Evolutionary conservation across 2,329 filamentous ascomycete species (phyloP).

Genomic region (Colletotrichum tofieldiae): DNA sequence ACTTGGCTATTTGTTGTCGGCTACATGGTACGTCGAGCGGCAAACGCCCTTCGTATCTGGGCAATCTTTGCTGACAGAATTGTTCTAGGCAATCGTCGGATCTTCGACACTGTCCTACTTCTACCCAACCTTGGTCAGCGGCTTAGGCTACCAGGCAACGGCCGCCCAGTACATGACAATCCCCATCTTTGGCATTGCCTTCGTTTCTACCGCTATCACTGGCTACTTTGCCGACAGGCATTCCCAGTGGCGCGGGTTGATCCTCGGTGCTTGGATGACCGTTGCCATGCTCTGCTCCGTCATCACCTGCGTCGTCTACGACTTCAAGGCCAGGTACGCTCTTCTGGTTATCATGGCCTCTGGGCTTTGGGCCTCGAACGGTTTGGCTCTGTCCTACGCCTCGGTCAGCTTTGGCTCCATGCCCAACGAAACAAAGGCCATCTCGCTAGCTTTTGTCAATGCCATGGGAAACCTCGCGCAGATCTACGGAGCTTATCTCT

Average conservation of each 20-base stretch:
- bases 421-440: conserved; percentile 64
- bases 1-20: conserved; percentile 58
- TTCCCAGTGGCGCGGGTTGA: conserved; percentile 60
- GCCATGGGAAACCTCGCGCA: conserved; percentile 69
- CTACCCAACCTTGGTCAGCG: conserved; percentile 53
- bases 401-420: conserved; percentile 66
- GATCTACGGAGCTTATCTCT: conserved; percentile 70
- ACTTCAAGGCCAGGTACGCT: conserved; percentile 67
- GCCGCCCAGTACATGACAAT: conserved; percentile 58
- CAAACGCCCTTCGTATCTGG: background rate
- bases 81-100: conserved; percentile 49
- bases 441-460: conserved; percentile 64
- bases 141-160: conserved; percentile 51
- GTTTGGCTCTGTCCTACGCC: conserved; percentile 65
- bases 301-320: conserved; percentile 64
- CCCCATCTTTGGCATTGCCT: conserved; percentile 68
- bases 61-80: background rate
- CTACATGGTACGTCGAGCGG: conserved; percentile 54
- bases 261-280: conserved; percentile 65
- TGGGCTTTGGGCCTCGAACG: conserved; percentile 69
- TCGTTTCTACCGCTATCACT: conserved; percentile 63
- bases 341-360: conserved; percentile 70
- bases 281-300: conserved; percentile 57
- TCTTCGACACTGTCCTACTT: conserved; percentile 53
- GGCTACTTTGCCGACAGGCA: conserved; percentile 64